phyloP scores from a whole-genome alignment of 2,329 filamentous ascomycete species.

The Ascochyta pisi region DNA sequence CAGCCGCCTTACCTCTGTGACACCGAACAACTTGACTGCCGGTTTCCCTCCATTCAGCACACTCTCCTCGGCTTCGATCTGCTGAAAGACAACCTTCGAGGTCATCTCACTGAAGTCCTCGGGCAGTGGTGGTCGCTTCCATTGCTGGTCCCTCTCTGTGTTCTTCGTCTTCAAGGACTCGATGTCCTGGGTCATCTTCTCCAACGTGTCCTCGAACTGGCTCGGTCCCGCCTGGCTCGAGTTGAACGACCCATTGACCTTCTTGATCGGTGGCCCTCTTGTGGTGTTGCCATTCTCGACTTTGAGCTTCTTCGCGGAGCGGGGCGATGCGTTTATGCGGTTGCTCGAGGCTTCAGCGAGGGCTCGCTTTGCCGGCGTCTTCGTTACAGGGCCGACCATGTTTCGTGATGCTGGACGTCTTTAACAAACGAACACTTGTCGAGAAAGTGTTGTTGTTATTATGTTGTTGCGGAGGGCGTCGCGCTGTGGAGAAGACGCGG shows the following conservation, averaged over 20 bases:
- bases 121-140: constrained; percentile 72
- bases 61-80: constrained; percentile 94
- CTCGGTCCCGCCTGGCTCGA: constrained; percentile 85
- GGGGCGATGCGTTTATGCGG: constrained; percentile 54
- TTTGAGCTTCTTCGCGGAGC: constrained; percentile 80
- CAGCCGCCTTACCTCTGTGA: constrained; percentile 69
- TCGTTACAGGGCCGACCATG: constrained; percentile 45
- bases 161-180: constrained; percentile 84
- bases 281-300: constrained; percentile 68
- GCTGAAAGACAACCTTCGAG: constrained; percentile 85
- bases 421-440: neutral
- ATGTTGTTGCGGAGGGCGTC: constrained; percentile 18
- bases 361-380: constrained; percentile 54
- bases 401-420: constrained; percentile 2
- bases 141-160: constrained; percentile 90
- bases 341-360: constrained; percentile 56
- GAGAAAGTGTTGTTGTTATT: neutral
- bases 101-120: constrained; percentile 65
- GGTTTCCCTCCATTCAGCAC: constrained; percentile 76
- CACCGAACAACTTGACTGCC: constrained; percentile 90
- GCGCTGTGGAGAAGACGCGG: constrained; percentile 21
- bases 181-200: constrained; percentile 95
- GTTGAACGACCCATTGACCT: constrained; percentile 62
- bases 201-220: constrained; percentile 91
- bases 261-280: constrained; percentile 69